Evolutionary conservation across 176 grass and related monocot genomes (phyloP), one percentile per base, ranked within the genome.

Genomic region (Thinopyrum elongatum): DNA sequence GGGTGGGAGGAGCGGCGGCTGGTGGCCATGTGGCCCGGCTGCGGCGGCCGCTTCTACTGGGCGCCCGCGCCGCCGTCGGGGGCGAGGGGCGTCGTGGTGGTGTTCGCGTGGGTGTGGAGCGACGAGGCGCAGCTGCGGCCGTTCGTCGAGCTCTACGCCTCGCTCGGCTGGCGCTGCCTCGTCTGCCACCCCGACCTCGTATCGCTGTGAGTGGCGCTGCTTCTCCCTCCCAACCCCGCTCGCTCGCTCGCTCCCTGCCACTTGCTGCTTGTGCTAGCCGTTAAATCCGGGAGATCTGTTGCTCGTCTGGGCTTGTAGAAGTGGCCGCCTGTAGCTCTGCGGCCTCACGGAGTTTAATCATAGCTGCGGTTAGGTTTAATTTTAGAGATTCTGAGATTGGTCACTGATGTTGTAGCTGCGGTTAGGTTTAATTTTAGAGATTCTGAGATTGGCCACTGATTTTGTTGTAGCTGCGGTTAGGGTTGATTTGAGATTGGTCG

Each of bases 171-270:
- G 97, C 87, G 88, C 5, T 91, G 94, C 66, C 86, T 96, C 80
- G 85, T 99, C 12, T 99, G 97, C 90, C 94, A 96, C 74, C 84
- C 94, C 41, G 97, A 99, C 84, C 91, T 93, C 79, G 94, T 99
- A 61, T 82, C 90, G 22, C 84, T 94, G 97, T 99, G 80, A 98
- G 86, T 78, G 10, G 67, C 34, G 5, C 57, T 68, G 21, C n/a
- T 49, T 53, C 49, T 1, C 49, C 46, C 14, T 41, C 10, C 41
- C 39, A 44, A 0, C 28, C 26, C 8, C 6, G 10, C 25, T 1
- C 77, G 23, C 25, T 1, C 77, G 23, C 19, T 31, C 66, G 12
- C 38, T 26, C 29, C 26, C 4, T 23, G 47, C 31, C 19, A 4
- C n/a, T 1, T 19, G 57, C 17, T 3, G 70, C 63, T 65, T 60